These are phyloP conservation scores for Phyllosticta ampelicida DNA, from an alignment of 2,329 filamentous ascomycete genomes.

Conservation along the genomic window DNA sequence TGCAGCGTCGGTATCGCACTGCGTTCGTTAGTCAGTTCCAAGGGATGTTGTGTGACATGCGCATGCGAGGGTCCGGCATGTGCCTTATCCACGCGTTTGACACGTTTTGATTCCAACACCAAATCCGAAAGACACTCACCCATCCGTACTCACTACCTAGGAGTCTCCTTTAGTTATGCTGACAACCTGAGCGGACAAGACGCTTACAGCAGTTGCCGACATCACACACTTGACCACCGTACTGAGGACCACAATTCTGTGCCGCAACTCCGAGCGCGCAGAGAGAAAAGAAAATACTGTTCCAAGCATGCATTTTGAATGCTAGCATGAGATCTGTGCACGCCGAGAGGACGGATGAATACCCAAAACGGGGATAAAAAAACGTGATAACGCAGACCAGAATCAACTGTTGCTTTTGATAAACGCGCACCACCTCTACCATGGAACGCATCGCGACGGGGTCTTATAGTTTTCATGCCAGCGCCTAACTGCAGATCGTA, in stretches of 20 bases:
- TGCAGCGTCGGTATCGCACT: slow-evolving; percentile 25
- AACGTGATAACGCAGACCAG: neutral
- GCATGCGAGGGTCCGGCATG: neutral
- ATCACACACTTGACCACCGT: slow-evolving; percentile 24
- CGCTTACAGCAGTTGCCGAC: slow-evolving; percentile 26
- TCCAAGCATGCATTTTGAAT: neutral
- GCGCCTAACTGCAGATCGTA: neutral
- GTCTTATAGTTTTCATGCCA: neutral
- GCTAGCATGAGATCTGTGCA: neutral
- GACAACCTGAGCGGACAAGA: neutral
- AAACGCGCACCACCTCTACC: neutral
- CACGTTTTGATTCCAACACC: neutral
- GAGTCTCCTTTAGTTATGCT: slow-evolving; percentile 10
- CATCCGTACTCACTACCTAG: slow-evolving; percentile 26
- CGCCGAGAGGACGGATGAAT: neutral
- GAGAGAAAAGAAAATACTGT: slow-evolving; percentile 17
- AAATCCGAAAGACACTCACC: slow-evolving; percentile 12
- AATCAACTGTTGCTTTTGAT: neutral
- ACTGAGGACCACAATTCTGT: slow-evolving; percentile 28
- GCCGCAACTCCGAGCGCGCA: slow-evolving; percentile 20
- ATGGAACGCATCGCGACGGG: neutral
- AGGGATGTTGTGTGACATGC: neutral
- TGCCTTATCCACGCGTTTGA: neutral
- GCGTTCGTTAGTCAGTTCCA: neutral
- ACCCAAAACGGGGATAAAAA: neutral